These are phyloP conservation scores for Tricholoma flavovirens DNA, from an alignment of 768 basidiomycete species.

Conservation along the genomic window DNA sequence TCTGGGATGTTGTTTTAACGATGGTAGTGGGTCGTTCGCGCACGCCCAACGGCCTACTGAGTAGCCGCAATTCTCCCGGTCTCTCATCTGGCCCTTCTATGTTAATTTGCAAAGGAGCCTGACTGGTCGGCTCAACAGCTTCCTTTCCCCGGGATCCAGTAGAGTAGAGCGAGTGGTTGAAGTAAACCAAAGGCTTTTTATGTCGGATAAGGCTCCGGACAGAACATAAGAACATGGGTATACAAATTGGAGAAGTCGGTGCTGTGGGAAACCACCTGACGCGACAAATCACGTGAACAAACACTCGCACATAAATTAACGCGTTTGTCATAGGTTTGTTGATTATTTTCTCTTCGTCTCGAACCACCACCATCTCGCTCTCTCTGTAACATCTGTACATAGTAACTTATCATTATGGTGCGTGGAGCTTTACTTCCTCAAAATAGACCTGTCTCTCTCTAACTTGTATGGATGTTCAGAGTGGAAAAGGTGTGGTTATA, in stretches of 20 bases:
- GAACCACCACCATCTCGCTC: constrained; percentile 31
- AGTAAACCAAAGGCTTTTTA: constrained; percentile 2
- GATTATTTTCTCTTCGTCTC: constrained; percentile 27
- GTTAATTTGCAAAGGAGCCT: constrained; percentile 7
- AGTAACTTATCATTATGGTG: constrained; percentile 21
- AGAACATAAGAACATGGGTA: constrained; percentile 15
- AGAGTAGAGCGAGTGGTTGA: constrained; percentile 14
- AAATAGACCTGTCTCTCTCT: background rate
- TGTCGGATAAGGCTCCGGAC: constrained; percentile 10
- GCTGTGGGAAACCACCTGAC: no score
- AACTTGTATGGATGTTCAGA: constrained; percentile 17
- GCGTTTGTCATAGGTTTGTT: constrained; percentile 29
- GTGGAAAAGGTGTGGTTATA: constrained; percentile 30
- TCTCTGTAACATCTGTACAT: constrained; percentile 17
- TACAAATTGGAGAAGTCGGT: background rate
- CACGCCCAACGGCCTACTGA: constrained; percentile 75
- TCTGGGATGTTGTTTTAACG: constrained; percentile 52
- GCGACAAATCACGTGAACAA: constrained; percentile 27
- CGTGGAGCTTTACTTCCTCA: background rate
- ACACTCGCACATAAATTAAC: constrained; percentile 36
- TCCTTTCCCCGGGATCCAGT: constrained; percentile 6
- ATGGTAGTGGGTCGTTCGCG: constrained; percentile 58
- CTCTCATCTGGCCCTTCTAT: constrained; percentile 14
- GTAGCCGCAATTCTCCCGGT: constrained; percentile 24
- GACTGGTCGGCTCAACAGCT: background rate